Evolutionary conservation across 768 basidiomycete species (phyloP), one percentile per base, ranked within the genome.

Genomic region (Baorangia bicolor): DNA sequence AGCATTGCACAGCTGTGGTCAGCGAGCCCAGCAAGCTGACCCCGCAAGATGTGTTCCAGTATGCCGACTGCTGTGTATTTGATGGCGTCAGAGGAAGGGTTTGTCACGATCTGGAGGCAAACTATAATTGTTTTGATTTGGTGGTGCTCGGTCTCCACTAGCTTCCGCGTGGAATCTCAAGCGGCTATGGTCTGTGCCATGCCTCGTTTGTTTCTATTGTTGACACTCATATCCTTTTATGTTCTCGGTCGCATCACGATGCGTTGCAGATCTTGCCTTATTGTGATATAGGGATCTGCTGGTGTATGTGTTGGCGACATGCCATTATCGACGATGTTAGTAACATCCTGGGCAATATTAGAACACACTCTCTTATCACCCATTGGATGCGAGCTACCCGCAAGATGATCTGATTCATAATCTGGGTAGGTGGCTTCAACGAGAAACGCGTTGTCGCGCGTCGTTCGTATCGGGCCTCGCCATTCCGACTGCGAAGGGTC

Each of bases 1-100:
- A 63, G 16, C 38, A 38, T 3, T 58, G 62, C 27, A 58, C 46
- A 5, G 54, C 52, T 3, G 41, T 42, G 25, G 41, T 58, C 50
- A 58, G 64, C 47, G 52, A 66, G 37, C 45, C 56, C 37, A 57
- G 42, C 28, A 33, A 16, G n/a, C 27, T 67, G 21, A 33, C 39
- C 13, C 18, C 48, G 20, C 38, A 55, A 27, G 56, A 64, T 38
- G 23, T 40, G 14, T 49, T 52, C 37, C 53, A 45, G n/a, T 49
- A 53, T 16, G 23, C 30, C 11, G 12, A 42, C 21, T 39, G 31
- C 33, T 42, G 50, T 13, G 42, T 56, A 27, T 66, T 65, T 14
- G 64, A 66, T 38, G 64, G 58, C 4, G 31, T 57, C 35, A 51
- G 61, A 51, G 64, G 64, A 45, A 63, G 64, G 33, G 28, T 66